phyloP scores from a whole-genome alignment of 495 filamentous ascomycete genomes.

The Aspergillus hancockii region DNA sequence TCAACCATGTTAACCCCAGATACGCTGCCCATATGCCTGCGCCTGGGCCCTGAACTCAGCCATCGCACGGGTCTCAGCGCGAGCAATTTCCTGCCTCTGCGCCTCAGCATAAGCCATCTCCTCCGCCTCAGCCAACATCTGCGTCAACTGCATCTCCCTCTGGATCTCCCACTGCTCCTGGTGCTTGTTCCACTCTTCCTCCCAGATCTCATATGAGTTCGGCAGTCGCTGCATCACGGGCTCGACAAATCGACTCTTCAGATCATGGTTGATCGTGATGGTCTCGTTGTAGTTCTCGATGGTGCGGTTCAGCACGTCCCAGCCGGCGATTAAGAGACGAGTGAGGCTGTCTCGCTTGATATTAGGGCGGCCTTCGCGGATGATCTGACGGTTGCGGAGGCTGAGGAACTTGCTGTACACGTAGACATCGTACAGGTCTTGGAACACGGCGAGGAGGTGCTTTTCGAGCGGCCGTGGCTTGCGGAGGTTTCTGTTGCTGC shows the following conservation, averaged over 20 bases:
- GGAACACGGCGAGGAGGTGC: slow-evolving; percentile 23
- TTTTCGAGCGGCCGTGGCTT: slow-evolving; percentile 26
- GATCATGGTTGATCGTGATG: slow-evolving; percentile 9
- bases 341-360: slow-evolving; percentile 17
- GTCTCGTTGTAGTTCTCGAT: slow-evolving; percentile 23
- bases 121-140: background rate
- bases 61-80: background rate
- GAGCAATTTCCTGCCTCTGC: background rate
- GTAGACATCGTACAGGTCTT: slow-evolving; percentile 31
- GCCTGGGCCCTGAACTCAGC: background rate
- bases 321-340: slow-evolving; percentile 20
- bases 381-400: slow-evolving; percentile 20
- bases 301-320: slow-evolving; percentile 20
- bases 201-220: slow-evolving; percentile 15
- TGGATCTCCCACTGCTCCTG: slow-evolving; percentile 3
- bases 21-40: background rate
- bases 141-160: background rate
- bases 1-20: background rate
- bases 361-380: slow-evolving; percentile 14
- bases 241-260: slow-evolving; percentile 18
- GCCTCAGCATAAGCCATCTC: background rate
- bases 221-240: slow-evolving; percentile 20
- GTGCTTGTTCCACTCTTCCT: slow-evolving; percentile 7
- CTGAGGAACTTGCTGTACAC: slow-evolving; percentile 28
- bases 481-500: slow-evolving; percentile 22